Percentiles rank a stretch among this genome's conserved stretches.
These are phyloP conservation scores for Solanum pinnatisectum DNA, from an alignment of 257 asterid species.

Conservation along the genomic window DNA sequence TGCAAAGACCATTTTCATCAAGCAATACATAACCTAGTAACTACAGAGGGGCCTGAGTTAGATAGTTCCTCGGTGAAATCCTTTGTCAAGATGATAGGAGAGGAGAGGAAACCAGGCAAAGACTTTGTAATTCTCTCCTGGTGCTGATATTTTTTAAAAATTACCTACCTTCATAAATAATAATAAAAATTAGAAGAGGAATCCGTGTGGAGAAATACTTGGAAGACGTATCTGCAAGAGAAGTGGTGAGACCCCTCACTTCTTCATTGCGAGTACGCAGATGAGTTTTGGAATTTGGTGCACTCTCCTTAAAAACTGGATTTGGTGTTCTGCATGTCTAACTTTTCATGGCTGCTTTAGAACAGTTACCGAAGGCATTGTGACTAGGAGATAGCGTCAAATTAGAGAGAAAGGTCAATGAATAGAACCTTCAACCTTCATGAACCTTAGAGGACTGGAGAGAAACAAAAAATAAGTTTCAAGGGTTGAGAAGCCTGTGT, in stretches of 20 bases:
- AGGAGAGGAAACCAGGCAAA: neutral
- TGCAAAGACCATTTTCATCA: neutral
- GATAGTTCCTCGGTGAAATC: neutral
- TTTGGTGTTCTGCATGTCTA: neutral
- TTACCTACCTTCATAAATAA: neutral
- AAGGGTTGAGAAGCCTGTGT: neutral
- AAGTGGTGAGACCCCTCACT: neutral
- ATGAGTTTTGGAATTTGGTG: neutral
- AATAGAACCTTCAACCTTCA: neutral
- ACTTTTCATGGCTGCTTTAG: neutral
- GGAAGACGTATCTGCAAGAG: neutral
- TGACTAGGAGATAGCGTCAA: neutral
- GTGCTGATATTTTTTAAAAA: neutral
- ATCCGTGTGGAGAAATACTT: neutral
- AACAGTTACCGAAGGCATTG: neutral
- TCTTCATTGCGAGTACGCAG: neutral
- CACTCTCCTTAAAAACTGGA: neutral
- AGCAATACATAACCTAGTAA: neutral
- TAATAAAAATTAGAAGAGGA: neutral
- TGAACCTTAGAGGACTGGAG: neutral
- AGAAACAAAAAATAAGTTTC: neutral
- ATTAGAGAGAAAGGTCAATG: neutral
- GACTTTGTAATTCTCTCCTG: neutral
- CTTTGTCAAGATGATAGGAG: neutral
- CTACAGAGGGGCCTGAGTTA: neutral